Conservation (phyloP, 805 yeast genomes). For the Spencermartinsiella europaea region DNA sequence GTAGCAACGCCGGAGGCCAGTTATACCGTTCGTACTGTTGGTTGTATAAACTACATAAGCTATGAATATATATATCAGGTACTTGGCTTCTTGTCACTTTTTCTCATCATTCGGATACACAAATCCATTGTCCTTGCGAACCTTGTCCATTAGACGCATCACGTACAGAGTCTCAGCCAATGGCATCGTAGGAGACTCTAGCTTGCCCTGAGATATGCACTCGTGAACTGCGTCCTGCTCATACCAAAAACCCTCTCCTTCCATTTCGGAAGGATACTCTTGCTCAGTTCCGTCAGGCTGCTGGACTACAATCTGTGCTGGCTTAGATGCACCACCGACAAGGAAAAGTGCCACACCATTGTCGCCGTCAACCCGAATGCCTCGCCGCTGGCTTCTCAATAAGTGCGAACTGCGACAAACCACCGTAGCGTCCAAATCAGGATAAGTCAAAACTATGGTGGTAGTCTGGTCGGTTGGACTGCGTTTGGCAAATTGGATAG, state of each 20-base stretch:
- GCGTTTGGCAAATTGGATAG: background rate
- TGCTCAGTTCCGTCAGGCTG: background rate
- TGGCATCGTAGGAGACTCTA: background rate
- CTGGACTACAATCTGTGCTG: background rate
- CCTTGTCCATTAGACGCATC: slow-evolving; percentile 3
- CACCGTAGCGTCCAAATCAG: background rate
- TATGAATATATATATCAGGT: too few species aligned
- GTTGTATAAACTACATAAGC: too few species aligned
- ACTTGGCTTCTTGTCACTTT: too few species aligned
- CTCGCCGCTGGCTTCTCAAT: background rate
- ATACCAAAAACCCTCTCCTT: background rate
- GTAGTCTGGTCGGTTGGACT: background rate
- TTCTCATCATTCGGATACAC: background rate
- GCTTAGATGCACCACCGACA: background rate
- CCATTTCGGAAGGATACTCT: background rate
- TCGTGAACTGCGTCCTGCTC: background rate
- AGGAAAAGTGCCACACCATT: background rate
- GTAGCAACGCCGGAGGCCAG: too few species aligned
- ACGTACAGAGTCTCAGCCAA: background rate
- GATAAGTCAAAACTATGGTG: background rate
- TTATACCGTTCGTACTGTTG: too few species aligned
- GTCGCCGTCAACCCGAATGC: background rate
- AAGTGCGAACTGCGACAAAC: background rate
- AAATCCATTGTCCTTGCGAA: background rate
- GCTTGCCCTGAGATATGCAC: background rate